Evolutionary conservation across 2,329 filamentous ascomycete genomes (phyloP).

Genomic region (Cercospora sp.): DNA sequence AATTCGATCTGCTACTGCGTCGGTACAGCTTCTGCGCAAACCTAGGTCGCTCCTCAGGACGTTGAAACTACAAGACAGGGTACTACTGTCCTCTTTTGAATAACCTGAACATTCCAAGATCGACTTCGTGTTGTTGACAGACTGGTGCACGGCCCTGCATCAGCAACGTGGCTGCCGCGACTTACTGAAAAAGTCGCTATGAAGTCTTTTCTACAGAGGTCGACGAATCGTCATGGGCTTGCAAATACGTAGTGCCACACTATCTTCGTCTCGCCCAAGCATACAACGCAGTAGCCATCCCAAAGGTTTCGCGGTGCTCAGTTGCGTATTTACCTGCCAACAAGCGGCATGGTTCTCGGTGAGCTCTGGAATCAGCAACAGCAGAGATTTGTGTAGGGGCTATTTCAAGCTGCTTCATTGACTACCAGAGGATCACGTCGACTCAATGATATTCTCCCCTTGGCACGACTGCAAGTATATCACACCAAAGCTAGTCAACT

Average conservation of each 20-base stretch:
- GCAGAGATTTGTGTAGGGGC: not conserved
- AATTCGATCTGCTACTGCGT: not conserved
- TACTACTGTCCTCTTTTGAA: not conserved
- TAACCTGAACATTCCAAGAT: not conserved
- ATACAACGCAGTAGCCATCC: not conserved
- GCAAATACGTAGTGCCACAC: constrained; percentile 30
- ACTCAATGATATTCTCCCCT: not conserved
- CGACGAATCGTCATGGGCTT: constrained; percentile 37
- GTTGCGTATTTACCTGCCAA: not conserved
- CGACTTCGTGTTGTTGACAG: not conserved
- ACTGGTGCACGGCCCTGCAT: constrained; percentile 40
- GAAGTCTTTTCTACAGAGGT: constrained; percentile 41
- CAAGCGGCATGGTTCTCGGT: not conserved
- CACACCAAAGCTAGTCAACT: not conserved
- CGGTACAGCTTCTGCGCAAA: not conserved
- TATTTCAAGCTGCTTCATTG: not conserved
- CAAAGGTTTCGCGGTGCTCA: not conserved
- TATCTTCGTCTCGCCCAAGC: constrained; percentile 24
- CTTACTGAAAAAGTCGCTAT: constrained; percentile 38
- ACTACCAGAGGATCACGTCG: not conserved
- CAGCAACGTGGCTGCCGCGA: constrained; percentile 49
- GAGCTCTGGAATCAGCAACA: not conserved
- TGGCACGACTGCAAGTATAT: not conserved
- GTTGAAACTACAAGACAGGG: not conserved
- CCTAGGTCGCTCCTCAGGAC: not conserved